Evolutionary conservation across 169 alveolate genomes (phyloP), one percentile per base, ranked within the genome.

Genomic region (Hammondia hammondi): DNA sequence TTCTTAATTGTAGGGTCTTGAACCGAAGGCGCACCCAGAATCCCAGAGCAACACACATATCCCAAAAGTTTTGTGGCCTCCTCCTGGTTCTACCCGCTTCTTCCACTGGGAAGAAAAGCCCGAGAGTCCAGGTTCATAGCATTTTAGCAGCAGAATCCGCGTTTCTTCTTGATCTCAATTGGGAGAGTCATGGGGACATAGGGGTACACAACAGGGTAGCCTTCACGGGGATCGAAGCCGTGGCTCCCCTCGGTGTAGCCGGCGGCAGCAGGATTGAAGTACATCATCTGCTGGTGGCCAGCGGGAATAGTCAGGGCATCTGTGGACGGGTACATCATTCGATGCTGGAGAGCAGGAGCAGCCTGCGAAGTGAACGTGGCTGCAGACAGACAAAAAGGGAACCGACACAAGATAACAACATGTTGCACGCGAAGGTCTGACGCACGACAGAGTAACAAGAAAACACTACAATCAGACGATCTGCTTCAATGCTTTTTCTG

Each of bases 221-320:
- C 90, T n/a, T 82, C 90, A 45, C 90, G 90, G 39, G 90, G 90
- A 48, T 82, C 90, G 71, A 2, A 82, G 70, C 90, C 90, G 57
- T 48, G 90, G 24, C 90, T 82, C 39, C 39, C 39, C 39, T 82
- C 43, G 21, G 90, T 43, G 70, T 82, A 82, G 45, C 90, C 90
- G 7, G 17, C 37, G 21, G 43, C 90, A 10, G 90, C 90, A 2
- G 90, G 90, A 35, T 82, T 82, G 70, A 82, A 82, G 45, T n/a
- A 82, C 57, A 82, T 39, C 90, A 82, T 82, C 70, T 82, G 90
- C 39, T 82, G 71, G 29, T 82, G 71, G 29, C 90, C 90, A 5
- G 71, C 52, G 17, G 90, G 90, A 45, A n/a, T 24, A 21, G 39
- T 48, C 32, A 82, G 32, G 71, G 90, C 72, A 24, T 82, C 90